These are phyloP conservation scores for Venturia pyrina DNA, from an alignment of 2,329 filamentous ascomycete species.

Conservation along the genomic window DNA sequence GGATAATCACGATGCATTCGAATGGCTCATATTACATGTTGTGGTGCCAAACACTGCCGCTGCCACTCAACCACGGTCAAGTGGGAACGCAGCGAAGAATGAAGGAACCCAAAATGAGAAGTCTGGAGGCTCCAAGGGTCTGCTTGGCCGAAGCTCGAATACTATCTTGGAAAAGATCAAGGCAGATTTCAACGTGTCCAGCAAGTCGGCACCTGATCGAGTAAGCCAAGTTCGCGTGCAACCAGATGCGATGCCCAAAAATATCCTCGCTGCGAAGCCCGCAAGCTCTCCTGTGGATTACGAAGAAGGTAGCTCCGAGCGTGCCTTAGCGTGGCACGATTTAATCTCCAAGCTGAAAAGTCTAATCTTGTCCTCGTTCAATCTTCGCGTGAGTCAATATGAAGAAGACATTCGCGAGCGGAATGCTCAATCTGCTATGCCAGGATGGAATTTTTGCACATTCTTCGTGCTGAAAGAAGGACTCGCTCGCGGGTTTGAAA, in stretches of 20 bases:
- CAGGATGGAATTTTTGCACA: constrained; percentile 98
- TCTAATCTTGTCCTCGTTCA: constrained; percentile 80
- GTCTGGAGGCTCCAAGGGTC: constrained; percentile 54
- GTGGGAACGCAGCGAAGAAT: constrained; percentile 35
- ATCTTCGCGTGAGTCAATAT: constrained; percentile 82
- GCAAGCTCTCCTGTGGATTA: constrained; percentile 27
- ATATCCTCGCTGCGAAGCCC: constrained; percentile 29
- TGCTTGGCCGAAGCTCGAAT: constrained; percentile 65
- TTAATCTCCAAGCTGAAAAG: constrained; percentile 78
- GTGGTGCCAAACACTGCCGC: constrained; percentile 78
- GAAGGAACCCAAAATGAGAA: constrained; percentile 53
- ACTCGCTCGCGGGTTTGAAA: constrained; percentile 86
- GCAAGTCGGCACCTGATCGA: constrained; percentile 64
- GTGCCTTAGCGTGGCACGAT: constrained; percentile 73
- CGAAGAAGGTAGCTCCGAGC: constrained; percentile 64
- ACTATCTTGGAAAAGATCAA: constrained; percentile 84
- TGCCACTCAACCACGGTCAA: constrained; percentile 63
- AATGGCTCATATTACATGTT: constrained; percentile 91
- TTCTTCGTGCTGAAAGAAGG: constrained; percentile 98
- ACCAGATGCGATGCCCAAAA: constrained; percentile 35
- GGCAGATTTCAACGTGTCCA: constrained; percentile 75
- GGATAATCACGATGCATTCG: constrained; percentile 92
- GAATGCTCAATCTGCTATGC: constrained; percentile 73
- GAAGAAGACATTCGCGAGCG: constrained; percentile 96
- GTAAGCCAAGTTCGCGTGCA: constrained; percentile 67